Conservation (phyloP, 1,284 basidiomycete genomes). For the Gastroboletus turbinatus region DNA sequence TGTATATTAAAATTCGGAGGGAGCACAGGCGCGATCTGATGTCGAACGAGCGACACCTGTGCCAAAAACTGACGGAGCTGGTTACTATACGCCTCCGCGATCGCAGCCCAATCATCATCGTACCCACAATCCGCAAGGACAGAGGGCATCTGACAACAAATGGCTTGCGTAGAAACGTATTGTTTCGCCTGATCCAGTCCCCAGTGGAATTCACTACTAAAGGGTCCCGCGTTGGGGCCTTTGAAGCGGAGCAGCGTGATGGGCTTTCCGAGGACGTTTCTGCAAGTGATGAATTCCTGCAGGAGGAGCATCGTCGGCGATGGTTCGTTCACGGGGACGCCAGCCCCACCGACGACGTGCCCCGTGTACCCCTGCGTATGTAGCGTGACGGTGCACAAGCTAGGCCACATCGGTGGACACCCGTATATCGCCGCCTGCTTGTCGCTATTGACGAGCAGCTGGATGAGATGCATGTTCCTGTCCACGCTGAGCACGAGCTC, state of each 20-base stretch:
- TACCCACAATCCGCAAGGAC: slow-evolving; percentile 30
- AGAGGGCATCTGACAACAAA: slow-evolving; percentile 23
- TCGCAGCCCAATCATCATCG: slow-evolving; percentile 29
- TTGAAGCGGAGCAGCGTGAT: slow-evolving; percentile 30
- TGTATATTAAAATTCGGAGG: slow-evolving; percentile 35
- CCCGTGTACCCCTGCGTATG: slow-evolving; percentile 34
- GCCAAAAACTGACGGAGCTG: slow-evolving; percentile 33
- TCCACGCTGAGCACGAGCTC: slow-evolving; percentile 34
- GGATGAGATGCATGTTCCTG: slow-evolving; percentile 31
- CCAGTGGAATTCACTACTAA: slow-evolving; percentile 33
- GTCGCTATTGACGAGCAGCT: slow-evolving; percentile 35
- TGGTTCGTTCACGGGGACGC: slow-evolving; percentile 31
- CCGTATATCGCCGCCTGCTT: slow-evolving; percentile 32
- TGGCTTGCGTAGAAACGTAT: slow-evolving; percentile 24
- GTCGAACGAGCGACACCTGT: slow-evolving; percentile 32
- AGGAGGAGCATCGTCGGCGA: slow-evolving; percentile 33
- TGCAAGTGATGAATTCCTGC: slow-evolving; percentile 28
- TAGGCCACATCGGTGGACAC: slow-evolving; percentile 32
- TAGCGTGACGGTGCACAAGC: slow-evolving; percentile 25
- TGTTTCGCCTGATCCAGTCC: slow-evolving; percentile 28
- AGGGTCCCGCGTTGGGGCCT: slow-evolving; percentile 32
- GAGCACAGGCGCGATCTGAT: slow-evolving; percentile 33
- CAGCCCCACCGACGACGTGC: slow-evolving; percentile 18
- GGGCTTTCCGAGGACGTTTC: slow-evolving; percentile 23
- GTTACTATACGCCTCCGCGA: slow-evolving; percentile 32